Evolutionary conservation across 345 rosid genomes (phyloP).

Genomic region (Syzygium aqueum): DNA sequence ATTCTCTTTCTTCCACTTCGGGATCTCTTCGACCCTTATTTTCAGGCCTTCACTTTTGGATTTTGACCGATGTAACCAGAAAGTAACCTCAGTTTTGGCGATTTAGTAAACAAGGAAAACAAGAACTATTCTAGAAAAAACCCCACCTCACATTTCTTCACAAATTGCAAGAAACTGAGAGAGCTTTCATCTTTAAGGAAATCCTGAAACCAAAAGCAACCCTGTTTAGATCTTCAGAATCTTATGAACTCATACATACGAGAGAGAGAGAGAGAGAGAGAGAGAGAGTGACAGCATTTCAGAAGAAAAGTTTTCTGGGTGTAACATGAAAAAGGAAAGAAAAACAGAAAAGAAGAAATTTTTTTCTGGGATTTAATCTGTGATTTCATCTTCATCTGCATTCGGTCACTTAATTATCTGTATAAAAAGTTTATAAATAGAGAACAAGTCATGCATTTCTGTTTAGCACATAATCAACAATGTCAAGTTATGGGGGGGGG

Average conservation of each 20-base stretch:
- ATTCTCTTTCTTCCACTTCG: not conserved
- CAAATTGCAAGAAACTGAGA: not conserved
- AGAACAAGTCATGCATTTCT: not conserved
- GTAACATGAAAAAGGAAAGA: not conserved
- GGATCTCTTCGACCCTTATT: not conserved
- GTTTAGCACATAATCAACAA: not conserved
- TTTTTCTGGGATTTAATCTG: not conserved
- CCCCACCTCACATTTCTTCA: not conserved
- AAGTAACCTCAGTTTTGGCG: not conserved
- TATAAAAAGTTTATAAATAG: not conserved
- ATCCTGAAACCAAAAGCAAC: not conserved
- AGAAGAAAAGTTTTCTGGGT: not conserved
- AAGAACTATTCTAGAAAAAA: not conserved
- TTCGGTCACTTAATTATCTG: not conserved
- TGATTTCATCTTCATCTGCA: not conserved
- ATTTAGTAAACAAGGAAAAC: not conserved
- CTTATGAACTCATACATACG: not conserved
- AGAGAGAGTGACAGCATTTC: not conserved
- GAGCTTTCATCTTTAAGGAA: not conserved
- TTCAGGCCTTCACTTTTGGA: not conserved
- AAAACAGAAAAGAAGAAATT: not conserved
- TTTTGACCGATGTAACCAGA: not conserved
- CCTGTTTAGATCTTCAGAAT: not conserved
- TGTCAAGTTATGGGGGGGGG: not conserved
- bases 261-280: not conserved